Percentiles rank a stretch among this genome's conserved stretches.
Conservation (phyloP, 805 yeast species). For the Cyberlindnera bimundalis region DNA sequence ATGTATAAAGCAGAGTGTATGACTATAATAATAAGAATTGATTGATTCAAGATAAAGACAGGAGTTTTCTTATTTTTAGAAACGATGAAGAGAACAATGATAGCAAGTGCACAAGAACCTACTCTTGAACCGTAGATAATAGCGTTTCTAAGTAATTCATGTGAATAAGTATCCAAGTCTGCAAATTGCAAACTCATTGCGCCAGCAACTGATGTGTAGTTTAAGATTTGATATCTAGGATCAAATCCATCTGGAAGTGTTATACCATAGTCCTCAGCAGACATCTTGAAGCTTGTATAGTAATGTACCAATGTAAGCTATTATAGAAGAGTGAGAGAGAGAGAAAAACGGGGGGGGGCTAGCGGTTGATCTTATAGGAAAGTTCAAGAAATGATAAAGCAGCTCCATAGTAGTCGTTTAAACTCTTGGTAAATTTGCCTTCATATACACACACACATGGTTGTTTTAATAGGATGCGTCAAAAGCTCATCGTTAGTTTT, state of each 20-base stretch:
- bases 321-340: no score
- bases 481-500: conserved; percentile 4
- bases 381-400: no score
- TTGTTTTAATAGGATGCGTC: conserved; percentile 1
- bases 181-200: conserved; percentile 34
- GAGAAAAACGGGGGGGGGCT: no score
- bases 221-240: conserved; percentile 30
- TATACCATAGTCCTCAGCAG: background rate
- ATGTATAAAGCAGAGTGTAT: conserved; percentile 61
- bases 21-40: conserved; percentile 51
- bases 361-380: no score
- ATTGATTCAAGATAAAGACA: conserved; percentile 69
- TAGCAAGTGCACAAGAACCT: conserved; percentile 49
- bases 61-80: conserved; percentile 58
- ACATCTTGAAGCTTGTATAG: conserved; percentile 1
- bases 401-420: no score
- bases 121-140: conserved; percentile 55
- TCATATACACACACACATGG: no score
- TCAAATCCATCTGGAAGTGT: conserved; percentile 18
- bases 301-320: background rate
- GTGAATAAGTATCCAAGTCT: conserved; percentile 39
- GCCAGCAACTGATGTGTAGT: conserved; percentile 44
- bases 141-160: conserved; percentile 34
- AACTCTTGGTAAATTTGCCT: no score
- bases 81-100: conserved; percentile 44